A percentile compares a stretch with the other conserved stretches of the same genome.
Conservation (phyloP, 2,329 filamentous ascomycete genomes). For the Trichophyton verrucosum region DNA sequence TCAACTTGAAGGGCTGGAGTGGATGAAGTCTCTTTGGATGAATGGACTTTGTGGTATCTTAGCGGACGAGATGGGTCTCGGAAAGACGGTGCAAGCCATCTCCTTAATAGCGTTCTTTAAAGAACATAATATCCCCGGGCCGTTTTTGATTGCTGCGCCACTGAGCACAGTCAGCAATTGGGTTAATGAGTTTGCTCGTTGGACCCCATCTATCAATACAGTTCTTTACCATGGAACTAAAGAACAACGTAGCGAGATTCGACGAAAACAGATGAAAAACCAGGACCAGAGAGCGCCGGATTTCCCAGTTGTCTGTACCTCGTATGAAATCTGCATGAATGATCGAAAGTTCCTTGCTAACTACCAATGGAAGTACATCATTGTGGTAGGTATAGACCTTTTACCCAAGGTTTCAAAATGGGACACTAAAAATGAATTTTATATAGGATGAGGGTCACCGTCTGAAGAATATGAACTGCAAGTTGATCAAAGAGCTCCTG, state of each 20-base stretch:
- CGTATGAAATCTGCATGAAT: constrained; percentile 89
- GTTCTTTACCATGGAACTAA: constrained; percentile 83
- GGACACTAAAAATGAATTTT: background rate
- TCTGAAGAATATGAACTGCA: constrained; percentile 92
- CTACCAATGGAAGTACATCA: constrained; percentile 94
- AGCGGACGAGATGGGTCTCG: constrained; percentile 88
- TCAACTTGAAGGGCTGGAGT: constrained; percentile 85
- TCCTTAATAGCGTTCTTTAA: constrained; percentile 74
- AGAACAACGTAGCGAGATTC: constrained; percentile 61
- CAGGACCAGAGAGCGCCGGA: constrained; percentile 53
- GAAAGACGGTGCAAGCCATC: constrained; percentile 87
- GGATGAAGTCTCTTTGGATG: constrained; percentile 73
- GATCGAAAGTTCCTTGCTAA: constrained; percentile 70
- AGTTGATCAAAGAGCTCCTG: constrained; percentile 76
- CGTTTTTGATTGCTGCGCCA: constrained; percentile 81
- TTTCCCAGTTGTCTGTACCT: constrained; percentile 89
- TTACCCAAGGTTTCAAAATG: constrained; percentile 16
- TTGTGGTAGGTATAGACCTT: constrained; percentile 51
- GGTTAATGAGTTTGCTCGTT: constrained; percentile 85
- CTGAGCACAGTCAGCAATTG: constrained; percentile 89
- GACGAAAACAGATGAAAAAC: constrained; percentile 55
- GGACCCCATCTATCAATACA: constrained; percentile 79
- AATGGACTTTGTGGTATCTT: constrained; percentile 86
- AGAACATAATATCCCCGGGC: constrained; percentile 76
- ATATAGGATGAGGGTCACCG: constrained; percentile 81